Base-by-base conservation (phyloP, 163 green algal species). In the Scenedesmus sp. region DNA sequence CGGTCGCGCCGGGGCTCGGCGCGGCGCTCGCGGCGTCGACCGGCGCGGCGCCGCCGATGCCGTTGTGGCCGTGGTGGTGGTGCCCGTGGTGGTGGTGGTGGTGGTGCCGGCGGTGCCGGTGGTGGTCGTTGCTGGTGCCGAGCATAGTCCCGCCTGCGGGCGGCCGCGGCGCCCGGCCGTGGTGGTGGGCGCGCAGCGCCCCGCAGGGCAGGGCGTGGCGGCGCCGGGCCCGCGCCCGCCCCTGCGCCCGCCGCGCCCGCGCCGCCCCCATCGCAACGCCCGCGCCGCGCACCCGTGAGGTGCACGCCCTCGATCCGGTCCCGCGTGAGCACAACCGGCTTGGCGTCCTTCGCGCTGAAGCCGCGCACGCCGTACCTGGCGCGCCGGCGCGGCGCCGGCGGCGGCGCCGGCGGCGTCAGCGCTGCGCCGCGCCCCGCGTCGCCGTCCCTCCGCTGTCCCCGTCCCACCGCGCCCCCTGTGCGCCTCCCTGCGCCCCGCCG, bases 261-360 rank as follows among this genome's bases (percentile, higher is more conserved):
- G n/a, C n/a, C n/a, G n/a, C n/a, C n/a, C n/a, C n/a, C n/a, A n/a
- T n/a, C n/a, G n/a, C n/a, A n/a, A n/a, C n/a, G n/a, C n/a, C n/a
- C n/a, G n/a, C n/a, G n/a, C n/a, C n/a, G n/a, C 33, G 92, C 94
- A 10, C 94, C 95, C 58, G 88, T 89, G 28, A 97, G 83, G 77
- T 98, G 95, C 67, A 99, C 98, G 83, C 92, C 94, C 11, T 97
- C 91, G 62, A 98, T 92, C n/a, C 83, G 69, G 9, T 85, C 39
- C 34, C 57, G 73, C 2, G 86, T 92, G 0, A 98, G 87, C 11
- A 89, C 85, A 33, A 98, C 89, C 3, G 91, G 94, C 83, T 97
- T 97, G 63, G 74, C 77, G 47, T 93, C 84, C 10, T 88, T 83
- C 70, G 93, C 89, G 60, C 95, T 93, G 83, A 99, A 98, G 47